Conservation (phyloP, 176 grass and related monocot species). For the Thalia dealbata region DNA sequence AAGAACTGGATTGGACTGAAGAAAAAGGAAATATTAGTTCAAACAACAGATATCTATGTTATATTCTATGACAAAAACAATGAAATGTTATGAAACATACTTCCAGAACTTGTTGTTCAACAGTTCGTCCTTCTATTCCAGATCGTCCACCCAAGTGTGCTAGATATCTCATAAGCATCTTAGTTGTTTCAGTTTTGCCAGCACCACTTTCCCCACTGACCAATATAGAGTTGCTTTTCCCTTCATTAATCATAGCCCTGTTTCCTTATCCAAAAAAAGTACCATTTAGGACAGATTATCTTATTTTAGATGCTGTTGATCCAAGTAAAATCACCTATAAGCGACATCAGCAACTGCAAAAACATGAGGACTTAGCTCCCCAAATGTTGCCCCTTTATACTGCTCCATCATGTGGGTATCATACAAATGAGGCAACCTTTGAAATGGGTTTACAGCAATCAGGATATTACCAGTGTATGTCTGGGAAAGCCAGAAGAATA, state of each 20-base stretch:
- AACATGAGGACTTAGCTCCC: conserved; percentile 76
- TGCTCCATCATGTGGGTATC: conserved; percentile 66
- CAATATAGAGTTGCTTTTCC: conserved; percentile 24
- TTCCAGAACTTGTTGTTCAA: conserved; percentile 21
- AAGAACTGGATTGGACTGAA: conserved; percentile 93
- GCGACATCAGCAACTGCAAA: conserved; percentile 92
- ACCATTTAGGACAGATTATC: conserved; percentile 28
- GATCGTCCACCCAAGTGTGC: conserved; percentile 20
- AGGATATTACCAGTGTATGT: conserved; percentile 89
- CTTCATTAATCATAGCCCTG: conserved; percentile 23
- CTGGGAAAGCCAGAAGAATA: conserved; percentile 27
- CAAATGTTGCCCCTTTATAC: conserved; percentile 73
- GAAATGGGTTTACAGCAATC: conserved; percentile 96
- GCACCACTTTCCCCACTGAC: conserved; percentile 24
- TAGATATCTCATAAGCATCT: conserved; percentile 24
- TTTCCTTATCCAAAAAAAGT: conserved; percentile 26
- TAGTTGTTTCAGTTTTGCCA: conserved; percentile 23
- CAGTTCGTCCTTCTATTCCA: conserved; percentile 20
- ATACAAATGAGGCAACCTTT: conserved; percentile 79
- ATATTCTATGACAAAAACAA: not conserved
- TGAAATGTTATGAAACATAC: conserved; percentile 17
- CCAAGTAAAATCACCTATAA: conserved; percentile 63
- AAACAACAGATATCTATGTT: conserved; percentile 15
- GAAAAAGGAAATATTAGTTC: conserved; percentile 21
- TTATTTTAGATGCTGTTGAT: conserved; percentile 17